phyloP scores from a whole-genome alignment of 2,329 filamentous ascomycete species.

The Calonectria montana region DNA sequence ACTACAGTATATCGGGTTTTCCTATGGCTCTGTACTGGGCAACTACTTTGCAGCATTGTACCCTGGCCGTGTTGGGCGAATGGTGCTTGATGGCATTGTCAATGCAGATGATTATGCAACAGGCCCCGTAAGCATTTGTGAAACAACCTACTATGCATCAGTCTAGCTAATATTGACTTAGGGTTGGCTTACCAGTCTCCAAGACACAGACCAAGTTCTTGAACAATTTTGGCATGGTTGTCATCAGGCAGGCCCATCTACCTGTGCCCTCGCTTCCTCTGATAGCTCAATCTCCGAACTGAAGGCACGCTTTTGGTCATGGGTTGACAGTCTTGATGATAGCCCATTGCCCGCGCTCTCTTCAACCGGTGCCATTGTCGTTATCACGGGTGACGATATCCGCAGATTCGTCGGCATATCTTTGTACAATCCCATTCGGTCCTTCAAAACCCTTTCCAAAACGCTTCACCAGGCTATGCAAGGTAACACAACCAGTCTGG shows the following conservation, averaged over 20 bases:
- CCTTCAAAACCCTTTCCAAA: slow-evolving; percentile 25
- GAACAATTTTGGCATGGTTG: background rate
- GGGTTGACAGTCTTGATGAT: background rate
- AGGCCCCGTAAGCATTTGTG: background rate
- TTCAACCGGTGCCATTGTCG: background rate
- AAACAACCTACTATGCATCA: background rate
- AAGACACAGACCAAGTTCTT: background rate
- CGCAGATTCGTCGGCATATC: slow-evolving; percentile 36
- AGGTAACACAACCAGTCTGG: slow-evolving; percentile 21
- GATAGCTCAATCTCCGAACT: background rate
- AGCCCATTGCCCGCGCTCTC: background rate
- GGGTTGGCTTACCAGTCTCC: background rate
- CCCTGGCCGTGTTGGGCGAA: background rate
- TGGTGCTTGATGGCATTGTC: background rate
- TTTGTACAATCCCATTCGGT: slow-evolving; percentile 45
- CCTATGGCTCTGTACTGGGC: background rate
- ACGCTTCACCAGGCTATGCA: slow-evolving; percentile 32
- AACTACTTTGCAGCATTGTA: background rate
- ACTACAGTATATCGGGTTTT: background rate
- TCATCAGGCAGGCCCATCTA: background rate
- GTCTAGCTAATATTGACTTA: background rate
- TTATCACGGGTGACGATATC: slow-evolving; percentile 49
- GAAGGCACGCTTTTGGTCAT: background rate
- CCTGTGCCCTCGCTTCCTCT: background rate
- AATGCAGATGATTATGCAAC: background rate